Base-by-base conservation (phyloP, 495 filamentous ascomycete genomes). In the Penicillium flavigenum region DNA sequence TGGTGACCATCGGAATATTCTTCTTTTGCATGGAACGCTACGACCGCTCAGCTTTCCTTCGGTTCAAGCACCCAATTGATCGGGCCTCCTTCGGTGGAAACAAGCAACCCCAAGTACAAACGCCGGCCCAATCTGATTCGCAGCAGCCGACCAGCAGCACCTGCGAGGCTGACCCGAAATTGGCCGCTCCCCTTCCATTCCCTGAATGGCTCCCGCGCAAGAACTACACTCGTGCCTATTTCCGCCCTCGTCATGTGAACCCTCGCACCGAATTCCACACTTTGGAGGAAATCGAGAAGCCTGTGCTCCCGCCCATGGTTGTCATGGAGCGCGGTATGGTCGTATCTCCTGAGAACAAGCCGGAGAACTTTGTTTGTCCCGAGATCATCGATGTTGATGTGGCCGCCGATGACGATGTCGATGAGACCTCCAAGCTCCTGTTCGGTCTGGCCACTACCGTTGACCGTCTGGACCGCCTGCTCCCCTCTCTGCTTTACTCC, bases 391-490 rank as follows among this genome's bases (percentile, higher is more conserved):
- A 79, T 27, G 73, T 82, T 19, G 67, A 79, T 54, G 74, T 77
- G 8, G 72, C 72, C 11, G 65, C 69, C 27, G 72, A 78, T 56
- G 62, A 75, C 41, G 69, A 76, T 52, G 70, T 76, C 24, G 77
- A 81, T 11, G 79, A 79, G 58, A 79, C 79, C 24, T 76, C 77
- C 27, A 78, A 81, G 65, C 60, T 80, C 19, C 64, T 82, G 16
- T 81, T 82, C 48, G 79, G 79, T 58, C 57, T 82, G 57, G 74
- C 77, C 14, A 81, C 79, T n/a, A 78, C 78, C 4, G 72, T 79
- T 9, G 74, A 77, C 48, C 74, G 78, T 60, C 67, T 82, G 39
- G 77, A 81, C 54, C 76, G 72, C 41, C 60, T 79, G 43, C 72
- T 81, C 39, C 73, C 76, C 2, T 75, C 76, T 26, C 68, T 82